Conservation (phyloP, 129 eudicot species). For the Heracleum sosnowskyi region DNA sequence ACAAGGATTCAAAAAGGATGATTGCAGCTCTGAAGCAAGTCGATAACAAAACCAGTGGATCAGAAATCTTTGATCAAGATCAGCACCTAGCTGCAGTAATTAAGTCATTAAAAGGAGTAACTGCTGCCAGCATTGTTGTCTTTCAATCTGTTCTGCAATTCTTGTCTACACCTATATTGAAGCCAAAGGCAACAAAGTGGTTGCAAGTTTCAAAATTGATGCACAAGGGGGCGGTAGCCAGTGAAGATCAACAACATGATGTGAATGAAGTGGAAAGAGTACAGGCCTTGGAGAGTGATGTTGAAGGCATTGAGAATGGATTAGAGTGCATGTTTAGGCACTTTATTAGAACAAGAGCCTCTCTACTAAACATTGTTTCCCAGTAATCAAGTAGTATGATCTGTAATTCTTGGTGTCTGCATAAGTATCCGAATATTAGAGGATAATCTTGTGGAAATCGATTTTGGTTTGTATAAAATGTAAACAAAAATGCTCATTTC, state of each 20-base stretch:
- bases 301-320: constrained; percentile 17
- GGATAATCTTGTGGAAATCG: constrained; percentile 8
- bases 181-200: constrained; percentile 15
- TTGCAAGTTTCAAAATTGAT: constrained; percentile 16
- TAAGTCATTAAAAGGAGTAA: constrained; percentile 17
- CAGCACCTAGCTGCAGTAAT: constrained; percentile 16
- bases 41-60: constrained; percentile 9
- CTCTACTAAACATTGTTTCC: constrained; percentile 36
- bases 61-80: constrained; percentile 1
- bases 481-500: background rate
- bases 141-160: constrained; percentile 10
- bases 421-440: constrained; percentile 17
- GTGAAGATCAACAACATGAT: constrained; percentile 17
- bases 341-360: constrained; percentile 23
- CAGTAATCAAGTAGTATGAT: constrained; percentile 6
- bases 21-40: constrained; percentile 13
- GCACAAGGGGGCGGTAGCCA: constrained; percentile 15
- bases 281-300: constrained; percentile 15
- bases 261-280: constrained; percentile 25
- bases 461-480: background rate
- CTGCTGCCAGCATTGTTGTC: constrained; percentile 15
- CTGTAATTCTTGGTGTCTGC: background rate
- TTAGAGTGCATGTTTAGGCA: constrained; percentile 22
- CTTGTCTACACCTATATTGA: constrained; percentile 11
- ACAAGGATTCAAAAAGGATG: constrained; percentile 14